phyloP scores from a whole-genome alignment of 805 yeast genomes.

The Jamesozyma spencerorum region DNA sequence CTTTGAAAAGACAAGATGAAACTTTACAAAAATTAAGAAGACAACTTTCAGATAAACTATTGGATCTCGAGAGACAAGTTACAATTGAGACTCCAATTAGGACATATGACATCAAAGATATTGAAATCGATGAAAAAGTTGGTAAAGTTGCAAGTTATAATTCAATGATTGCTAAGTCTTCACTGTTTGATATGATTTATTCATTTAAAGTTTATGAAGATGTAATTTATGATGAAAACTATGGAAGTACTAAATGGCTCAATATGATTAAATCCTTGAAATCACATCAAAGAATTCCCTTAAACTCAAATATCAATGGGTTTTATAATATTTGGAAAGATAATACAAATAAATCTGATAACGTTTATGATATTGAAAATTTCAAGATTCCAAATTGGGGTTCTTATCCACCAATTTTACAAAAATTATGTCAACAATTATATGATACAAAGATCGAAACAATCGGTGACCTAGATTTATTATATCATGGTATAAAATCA shows the following conservation, averaged over 20 bases:
- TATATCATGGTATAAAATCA: constrained; percentile 14
- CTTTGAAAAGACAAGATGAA: neutral
- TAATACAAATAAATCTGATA: constrained; percentile 9
- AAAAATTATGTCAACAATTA: constrained; percentile 13
- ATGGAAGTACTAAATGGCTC: constrained; percentile 10
- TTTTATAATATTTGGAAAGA: constrained; percentile 22
- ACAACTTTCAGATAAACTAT: constrained; percentile 1
- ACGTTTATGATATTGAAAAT: constrained; percentile 14
- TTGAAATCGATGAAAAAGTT: neutral
- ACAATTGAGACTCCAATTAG: neutral
- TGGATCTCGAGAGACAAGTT: neutral
- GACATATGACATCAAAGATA: constrained; percentile 1
- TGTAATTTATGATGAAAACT: constrained; percentile 5
- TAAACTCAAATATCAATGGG: constrained; percentile 5
- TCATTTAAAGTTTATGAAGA: constrained; percentile 18
- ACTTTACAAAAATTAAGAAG: neutral
- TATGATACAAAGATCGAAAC: constrained; percentile 16
- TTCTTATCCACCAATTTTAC: constrained; percentile 16
- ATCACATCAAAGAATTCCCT: neutral
- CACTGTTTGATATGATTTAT: constrained; percentile 24
- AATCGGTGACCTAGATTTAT: constrained; percentile 16
- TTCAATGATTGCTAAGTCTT: constrained; percentile 18
- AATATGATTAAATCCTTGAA: neutral
- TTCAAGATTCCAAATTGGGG: constrained; percentile 24
- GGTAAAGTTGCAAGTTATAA: constrained; percentile 3